phyloP scores from a whole-genome alignment of 257 asterid species.

The Solanum chiquidenum region DNA sequence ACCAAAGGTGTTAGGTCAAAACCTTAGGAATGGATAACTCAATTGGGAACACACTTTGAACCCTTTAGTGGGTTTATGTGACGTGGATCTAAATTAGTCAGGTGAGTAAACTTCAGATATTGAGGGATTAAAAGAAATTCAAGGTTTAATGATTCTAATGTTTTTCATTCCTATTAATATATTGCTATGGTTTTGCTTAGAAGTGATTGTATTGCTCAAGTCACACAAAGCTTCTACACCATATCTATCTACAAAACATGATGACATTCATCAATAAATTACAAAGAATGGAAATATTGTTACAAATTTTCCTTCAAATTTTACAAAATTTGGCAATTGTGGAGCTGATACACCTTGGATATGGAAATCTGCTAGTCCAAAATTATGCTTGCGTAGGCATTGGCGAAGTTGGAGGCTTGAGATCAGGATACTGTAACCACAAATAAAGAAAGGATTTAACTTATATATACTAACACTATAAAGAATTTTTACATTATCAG shows the following conservation, averaged over 20 bases:
- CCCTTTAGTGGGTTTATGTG: not conserved
- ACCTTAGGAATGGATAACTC: not conserved
- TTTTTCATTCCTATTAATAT: not conserved
- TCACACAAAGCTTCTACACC: not conserved
- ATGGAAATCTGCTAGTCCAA: not conserved
- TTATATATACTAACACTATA: not conserved
- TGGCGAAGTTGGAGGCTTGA: constrained; percentile 91
- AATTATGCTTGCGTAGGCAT: constrained; percentile 70
- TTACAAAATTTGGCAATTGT: not conserved
- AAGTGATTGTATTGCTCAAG: not conserved
- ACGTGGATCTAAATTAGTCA: not conserved
- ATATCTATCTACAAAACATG: not conserved
- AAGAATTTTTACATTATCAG: not conserved
- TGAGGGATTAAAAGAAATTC: not conserved
- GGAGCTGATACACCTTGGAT: not conserved
- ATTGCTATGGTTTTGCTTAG: not conserved
- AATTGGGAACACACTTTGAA: not conserved
- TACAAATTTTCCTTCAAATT: not conserved
- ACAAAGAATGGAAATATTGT: not conserved
- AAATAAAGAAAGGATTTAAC: not conserved
- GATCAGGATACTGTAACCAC: constrained; percentile 75
- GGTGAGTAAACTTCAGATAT: not conserved
- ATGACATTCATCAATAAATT: not conserved
- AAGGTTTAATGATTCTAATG: not conserved
- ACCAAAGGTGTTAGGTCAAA: too few species aligned